These are phyloP conservation scores for Rhizopus microsporus DNA, from an alignment of 371 early-diverging fungal genomes.

Conservation along the genomic window DNA sequence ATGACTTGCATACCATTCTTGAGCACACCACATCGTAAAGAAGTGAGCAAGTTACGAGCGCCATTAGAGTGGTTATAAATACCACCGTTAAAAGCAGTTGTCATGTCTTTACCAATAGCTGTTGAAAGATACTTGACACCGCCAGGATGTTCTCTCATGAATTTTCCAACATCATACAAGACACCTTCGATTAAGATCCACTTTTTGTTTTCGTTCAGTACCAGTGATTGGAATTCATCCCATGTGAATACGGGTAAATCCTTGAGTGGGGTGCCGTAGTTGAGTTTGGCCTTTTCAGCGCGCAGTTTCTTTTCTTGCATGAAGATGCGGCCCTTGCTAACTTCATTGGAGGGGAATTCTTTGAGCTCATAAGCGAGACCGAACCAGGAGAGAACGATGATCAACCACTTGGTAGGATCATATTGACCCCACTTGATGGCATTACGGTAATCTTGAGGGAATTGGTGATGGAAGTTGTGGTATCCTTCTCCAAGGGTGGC, in stretches of 20 bases:
- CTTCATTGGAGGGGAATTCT: constrained; percentile 88
- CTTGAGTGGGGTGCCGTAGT: constrained; percentile 75
- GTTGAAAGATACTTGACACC: constrained; percentile 78
- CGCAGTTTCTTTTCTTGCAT: constrained; percentile 85
- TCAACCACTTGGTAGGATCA: constrained; percentile 96
- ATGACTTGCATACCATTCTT: constrained; percentile 58
- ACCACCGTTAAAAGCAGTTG: constrained; percentile 85
- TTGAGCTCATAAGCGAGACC: constrained; percentile 89
- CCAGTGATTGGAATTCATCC: constrained; percentile 72
- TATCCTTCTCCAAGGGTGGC: constrained; percentile 86
- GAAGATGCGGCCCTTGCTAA: constrained; percentile 79
- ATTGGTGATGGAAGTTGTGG: constrained; percentile 94
- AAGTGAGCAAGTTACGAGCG: constrained; percentile 77
- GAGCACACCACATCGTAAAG: constrained; percentile 73
- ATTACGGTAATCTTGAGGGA: constrained; percentile 95
- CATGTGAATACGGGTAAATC: constrained; percentile 75
- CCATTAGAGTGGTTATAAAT: constrained; percentile 86
- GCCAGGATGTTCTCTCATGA: constrained; percentile 91
- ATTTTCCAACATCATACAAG: constrained; percentile 88
- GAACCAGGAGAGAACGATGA: constrained; percentile 61
- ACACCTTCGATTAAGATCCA: constrained; percentile 89
- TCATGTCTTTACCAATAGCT: constrained; percentile 84
- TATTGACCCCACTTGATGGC: constrained; percentile 89
- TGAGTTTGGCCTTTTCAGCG: constrained; percentile 56
- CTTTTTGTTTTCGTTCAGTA: constrained; percentile 61